Evolutionary conservation across 2,329 filamentous ascomycete genomes (phyloP).

Genomic region (Dissoconium aciculare): DNA sequence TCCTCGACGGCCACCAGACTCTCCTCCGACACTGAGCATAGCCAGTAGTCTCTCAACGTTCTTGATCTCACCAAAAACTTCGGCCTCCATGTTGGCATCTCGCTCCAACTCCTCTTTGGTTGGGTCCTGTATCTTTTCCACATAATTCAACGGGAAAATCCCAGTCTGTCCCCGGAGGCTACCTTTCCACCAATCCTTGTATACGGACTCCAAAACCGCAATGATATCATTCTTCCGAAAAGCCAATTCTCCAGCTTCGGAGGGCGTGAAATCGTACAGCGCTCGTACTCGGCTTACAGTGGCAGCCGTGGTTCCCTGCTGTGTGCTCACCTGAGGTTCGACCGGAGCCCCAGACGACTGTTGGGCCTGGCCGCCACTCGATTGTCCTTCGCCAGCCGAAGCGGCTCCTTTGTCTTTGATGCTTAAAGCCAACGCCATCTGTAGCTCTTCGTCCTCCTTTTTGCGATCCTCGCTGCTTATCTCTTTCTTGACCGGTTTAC

Average conservation of each 20-base stretch:
- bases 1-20: constrained; percentile 52
- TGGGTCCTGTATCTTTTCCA: constrained; percentile 90
- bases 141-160: constrained; percentile 97
- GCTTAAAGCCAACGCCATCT: constrained; percentile 86
- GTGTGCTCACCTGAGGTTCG: constrained; percentile 26
- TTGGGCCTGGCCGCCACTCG: constrained; percentile 17
- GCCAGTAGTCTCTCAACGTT: constrained; percentile 74
- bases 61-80: constrained; percentile 62
- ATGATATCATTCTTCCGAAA: constrained; percentile 97
- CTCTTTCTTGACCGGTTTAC: constrained; percentile 81
- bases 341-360: constrained; percentile 24
- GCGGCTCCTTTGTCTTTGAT: constrained; percentile 61
- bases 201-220: constrained; percentile 90
- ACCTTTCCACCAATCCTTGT: constrained; percentile 99
- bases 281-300: constrained; percentile 91
- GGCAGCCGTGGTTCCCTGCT: constrained; percentile 75
- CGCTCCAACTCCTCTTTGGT: constrained; percentile 86
- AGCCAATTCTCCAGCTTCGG: constrained; percentile 83
- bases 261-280: constrained; percentile 86
- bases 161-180: constrained; percentile 87
- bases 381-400: constrained; percentile 15
- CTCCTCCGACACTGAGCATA: constrained; percentile 64
- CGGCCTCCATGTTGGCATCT: constrained; percentile 86
- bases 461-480: constrained; percentile 80
- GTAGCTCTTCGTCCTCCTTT: constrained; percentile 93